These are phyloP conservation scores for Ceratobasidium sp. DNA, from an alignment of 1,284 basidiomycete genomes.

Conservation along the genomic window DNA sequence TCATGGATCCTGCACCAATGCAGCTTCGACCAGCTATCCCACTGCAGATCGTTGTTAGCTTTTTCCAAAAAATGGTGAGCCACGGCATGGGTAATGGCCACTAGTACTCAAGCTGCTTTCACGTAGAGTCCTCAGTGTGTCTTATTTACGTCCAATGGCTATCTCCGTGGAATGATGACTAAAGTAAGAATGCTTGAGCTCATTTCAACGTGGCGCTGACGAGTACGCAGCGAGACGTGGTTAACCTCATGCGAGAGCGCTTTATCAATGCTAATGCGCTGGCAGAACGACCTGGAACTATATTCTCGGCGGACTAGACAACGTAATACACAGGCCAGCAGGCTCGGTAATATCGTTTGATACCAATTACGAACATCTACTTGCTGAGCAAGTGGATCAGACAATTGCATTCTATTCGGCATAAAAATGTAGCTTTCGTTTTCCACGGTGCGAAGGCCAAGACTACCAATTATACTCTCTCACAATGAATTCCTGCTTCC, in stretches of 20 bases:
- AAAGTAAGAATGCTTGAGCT: constrained; percentile 49
- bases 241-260: constrained; percentile 62
- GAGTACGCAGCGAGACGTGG: constrained; percentile 60
- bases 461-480: too few species aligned
- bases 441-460: too few species aligned
- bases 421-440: too few species aligned
- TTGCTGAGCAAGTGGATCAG: too few species aligned
- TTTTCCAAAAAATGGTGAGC: constrained; percentile 73
- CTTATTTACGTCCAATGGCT: constrained; percentile 66
- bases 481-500: too few species aligned
- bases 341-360: too few species aligned
- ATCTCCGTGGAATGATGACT: constrained; percentile 67
- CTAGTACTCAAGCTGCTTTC: constrained; percentile 6
- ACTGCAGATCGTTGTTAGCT: constrained; percentile 69
- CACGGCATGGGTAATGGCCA: constrained; percentile 1
- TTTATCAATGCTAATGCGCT: constrained; percentile 62
- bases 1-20: constrained; percentile 65
- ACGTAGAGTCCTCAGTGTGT: constrained; percentile 69
- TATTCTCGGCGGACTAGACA: not conserved
- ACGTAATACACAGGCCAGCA: not conserved
- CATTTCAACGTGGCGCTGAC: not conserved
- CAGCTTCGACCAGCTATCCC: constrained; percentile 71
- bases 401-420: too few species aligned
- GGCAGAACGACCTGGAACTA: constrained; percentile 29
- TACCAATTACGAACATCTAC: too few species aligned